phyloP scores from a whole-genome alignment of 331 rosid species.

The Pyrus hybrid region DNA sequence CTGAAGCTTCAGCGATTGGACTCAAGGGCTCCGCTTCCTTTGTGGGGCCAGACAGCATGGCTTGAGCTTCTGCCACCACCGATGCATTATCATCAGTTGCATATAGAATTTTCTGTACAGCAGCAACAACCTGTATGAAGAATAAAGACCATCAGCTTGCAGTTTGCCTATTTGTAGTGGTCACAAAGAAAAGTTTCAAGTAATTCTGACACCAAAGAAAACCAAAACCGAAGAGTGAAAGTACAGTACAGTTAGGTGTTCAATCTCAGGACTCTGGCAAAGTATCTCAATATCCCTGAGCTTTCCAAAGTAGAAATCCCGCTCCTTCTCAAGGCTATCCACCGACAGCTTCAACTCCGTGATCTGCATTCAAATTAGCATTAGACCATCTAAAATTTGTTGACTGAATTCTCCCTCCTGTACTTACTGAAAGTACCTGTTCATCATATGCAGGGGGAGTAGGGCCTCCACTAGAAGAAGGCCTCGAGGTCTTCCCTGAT shows the following conservation, averaged over 20 bases:
- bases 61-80: conserved; percentile 80
- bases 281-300: conserved; percentile 84
- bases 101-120: conserved; percentile 76
- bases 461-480: conserved; percentile 43
- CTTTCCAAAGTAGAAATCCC: conserved; percentile 86
- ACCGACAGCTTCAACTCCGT: conserved; percentile 82
- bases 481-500: conserved; percentile 35
- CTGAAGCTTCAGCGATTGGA: conserved; percentile 71
- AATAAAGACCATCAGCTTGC: neutral
- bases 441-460: conserved; percentile 44
- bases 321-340: conserved; percentile 91
- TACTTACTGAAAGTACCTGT: conserved; percentile 35
- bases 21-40: conserved; percentile 45
- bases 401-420: neutral
- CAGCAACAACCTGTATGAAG: conserved; percentile 59
- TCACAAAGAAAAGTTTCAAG: neutral
- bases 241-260: conserved; percentile 40
- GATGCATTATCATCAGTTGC: conserved; percentile 69
- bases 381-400: neutral
- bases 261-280: conserved; percentile 74
- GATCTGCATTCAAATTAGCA: conserved; percentile 40
- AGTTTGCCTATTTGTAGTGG: neutral
- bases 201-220: neutral
- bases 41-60: conserved; percentile 39
- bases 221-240: neutral